Percentiles rank a stretch among this genome's conserved stretches.
phyloP scores from a whole-genome alignment of 768 basidiomycete species.

The Gyrodon lividus region DNA sequence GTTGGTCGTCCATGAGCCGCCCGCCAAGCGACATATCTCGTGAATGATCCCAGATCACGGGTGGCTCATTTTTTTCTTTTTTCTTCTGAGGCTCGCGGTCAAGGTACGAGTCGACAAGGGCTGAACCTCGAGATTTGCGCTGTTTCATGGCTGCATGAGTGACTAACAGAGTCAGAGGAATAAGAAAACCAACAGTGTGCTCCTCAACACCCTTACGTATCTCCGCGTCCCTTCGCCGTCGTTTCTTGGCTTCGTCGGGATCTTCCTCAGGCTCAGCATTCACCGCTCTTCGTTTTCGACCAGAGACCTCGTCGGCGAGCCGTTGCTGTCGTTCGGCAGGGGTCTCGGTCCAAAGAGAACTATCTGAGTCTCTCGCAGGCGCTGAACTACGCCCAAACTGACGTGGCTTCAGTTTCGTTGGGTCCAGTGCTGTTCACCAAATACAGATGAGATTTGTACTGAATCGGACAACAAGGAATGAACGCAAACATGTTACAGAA shows the following conservation, averaged over 20 bases:
- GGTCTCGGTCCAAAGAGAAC: constrained; percentile 94
- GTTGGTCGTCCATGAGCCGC: constrained; percentile 84
- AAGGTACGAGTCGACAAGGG: constrained; percentile 56
- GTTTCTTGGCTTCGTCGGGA: constrained; percentile 44
- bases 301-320: constrained; percentile 91
- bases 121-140: constrained; percentile 50
- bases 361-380: constrained; percentile 45
- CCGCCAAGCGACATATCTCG: constrained; percentile 89
- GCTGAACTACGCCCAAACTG: constrained; percentile 70
- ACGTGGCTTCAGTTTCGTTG: constrained; percentile 75
- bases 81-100: constrained; percentile 37
- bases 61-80: constrained; percentile 48
- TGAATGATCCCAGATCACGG: constrained; percentile 87
- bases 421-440: constrained; percentile 71
- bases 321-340: constrained; percentile 90
- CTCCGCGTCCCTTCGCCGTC: constrained; percentile 63
- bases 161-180: not conserved
- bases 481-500: constrained; percentile 13
- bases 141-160: constrained; percentile 12
- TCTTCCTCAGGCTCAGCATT: constrained; percentile 47
- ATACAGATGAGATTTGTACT: not conserved
- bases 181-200: constrained; percentile 58
- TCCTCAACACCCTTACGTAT: constrained; percentile 73
- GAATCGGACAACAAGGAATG: not conserved
- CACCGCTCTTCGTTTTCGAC: constrained; percentile 75